phyloP scores from a whole-genome alignment of 768 basidiomycete genomes.

The Xanthoconium stramineum region DNA sequence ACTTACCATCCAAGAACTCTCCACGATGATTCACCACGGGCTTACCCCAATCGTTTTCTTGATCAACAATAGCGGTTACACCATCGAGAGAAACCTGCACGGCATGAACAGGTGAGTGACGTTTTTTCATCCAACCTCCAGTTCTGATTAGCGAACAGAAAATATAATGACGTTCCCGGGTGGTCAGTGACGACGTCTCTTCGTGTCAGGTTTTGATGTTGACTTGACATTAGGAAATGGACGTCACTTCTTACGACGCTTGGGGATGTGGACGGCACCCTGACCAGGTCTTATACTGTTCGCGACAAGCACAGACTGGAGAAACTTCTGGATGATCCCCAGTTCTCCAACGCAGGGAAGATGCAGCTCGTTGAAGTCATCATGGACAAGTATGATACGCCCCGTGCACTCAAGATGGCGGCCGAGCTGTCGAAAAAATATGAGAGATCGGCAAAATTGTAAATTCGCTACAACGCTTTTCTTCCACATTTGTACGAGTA shows the following conservation, averaged over 20 bases:
- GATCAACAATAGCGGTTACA: conserved; percentile 80
- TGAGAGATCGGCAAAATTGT: conserved; percentile 21
- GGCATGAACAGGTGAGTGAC: conserved; percentile 49
- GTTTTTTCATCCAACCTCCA: background rate
- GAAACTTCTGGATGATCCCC: conserved; percentile 56
- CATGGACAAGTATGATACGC: conserved; percentile 74
- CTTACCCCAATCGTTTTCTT: conserved; percentile 84
- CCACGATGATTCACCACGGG: conserved; percentile 72
- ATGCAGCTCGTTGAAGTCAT: conserved; percentile 80
- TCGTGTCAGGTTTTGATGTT: background rate
- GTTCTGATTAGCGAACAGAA: conserved; percentile 35
- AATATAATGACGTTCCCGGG: conserved; percentile 83
- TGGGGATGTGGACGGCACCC: conserved; percentile 46
- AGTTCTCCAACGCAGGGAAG: conserved; percentile 61
- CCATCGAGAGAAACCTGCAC: conserved; percentile 80
- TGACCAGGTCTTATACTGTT: conserved; percentile 63
- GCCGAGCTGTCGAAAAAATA: conserved; percentile 32
- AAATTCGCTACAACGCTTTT: background rate
- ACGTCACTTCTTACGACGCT: conserved; percentile 58
- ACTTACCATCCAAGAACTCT: conserved; percentile 77
- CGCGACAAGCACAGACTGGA: conserved; percentile 65
- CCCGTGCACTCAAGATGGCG: conserved; percentile 55
- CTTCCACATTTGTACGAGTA: conserved; percentile 1
- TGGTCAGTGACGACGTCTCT: conserved; percentile 43
- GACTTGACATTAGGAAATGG: conserved; percentile 49